Percentiles rank a stretch among this genome's conserved stretches.
Conservation (phyloP, 352 stramenopile species). For the Phytophthora capsici region DNA sequence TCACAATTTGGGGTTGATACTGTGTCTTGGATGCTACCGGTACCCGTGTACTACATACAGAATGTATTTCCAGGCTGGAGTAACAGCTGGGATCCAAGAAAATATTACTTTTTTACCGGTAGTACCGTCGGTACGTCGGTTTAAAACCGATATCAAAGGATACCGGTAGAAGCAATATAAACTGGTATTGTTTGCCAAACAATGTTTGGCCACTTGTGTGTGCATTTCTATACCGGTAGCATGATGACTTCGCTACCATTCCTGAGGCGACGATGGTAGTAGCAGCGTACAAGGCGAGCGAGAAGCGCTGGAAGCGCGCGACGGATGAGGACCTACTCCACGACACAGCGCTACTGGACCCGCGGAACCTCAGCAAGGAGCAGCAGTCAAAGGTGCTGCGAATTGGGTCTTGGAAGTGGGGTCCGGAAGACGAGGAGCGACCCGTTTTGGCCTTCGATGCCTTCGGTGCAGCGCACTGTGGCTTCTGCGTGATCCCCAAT, state of each 20-base stretch:
- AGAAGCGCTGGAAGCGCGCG: constrained; percentile 79
- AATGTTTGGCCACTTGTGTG: too few relatives aligned
- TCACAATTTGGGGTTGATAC: too few relatives aligned
- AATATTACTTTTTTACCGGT: too few relatives aligned
- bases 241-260: constrained; percentile 1
- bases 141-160: too few relatives aligned
- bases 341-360: constrained; percentile 53
- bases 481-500: constrained; percentile 74
- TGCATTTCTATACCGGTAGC: constrained; percentile 13
- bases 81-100: too few relatives aligned
- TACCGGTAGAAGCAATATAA: not conserved
- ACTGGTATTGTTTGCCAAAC: not conserved
- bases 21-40: too few relatives aligned
- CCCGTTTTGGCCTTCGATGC: constrained; percentile 61
- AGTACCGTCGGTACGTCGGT: too few relatives aligned
- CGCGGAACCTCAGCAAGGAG: constrained; percentile 36
- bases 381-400: constrained; percentile 38
- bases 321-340: constrained; percentile 28
- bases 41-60: too few relatives aligned
- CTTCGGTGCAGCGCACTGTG: constrained; percentile 52
- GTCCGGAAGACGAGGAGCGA: constrained; percentile 20
- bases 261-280: constrained; percentile 13
- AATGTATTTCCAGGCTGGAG: too few relatives aligned
- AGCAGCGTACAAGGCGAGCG: constrained; percentile 65
- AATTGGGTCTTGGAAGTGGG: constrained; percentile 51